phyloP scores from a whole-genome alignment of 331 rosid species.

The Cydonia oblonga region DNA sequence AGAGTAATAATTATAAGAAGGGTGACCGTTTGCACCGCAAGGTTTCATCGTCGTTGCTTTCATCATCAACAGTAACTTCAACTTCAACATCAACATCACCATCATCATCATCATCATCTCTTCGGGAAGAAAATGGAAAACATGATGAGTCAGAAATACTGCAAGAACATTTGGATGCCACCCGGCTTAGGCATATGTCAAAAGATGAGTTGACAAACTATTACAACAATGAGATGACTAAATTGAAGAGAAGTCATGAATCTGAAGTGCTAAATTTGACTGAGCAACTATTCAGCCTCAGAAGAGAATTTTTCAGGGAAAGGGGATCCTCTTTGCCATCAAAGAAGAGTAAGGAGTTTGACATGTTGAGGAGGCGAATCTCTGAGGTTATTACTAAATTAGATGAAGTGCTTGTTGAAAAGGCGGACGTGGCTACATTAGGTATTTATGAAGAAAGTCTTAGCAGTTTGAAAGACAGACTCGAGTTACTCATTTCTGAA shows the following conservation, averaged over 20 bases:
- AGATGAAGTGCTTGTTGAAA: constrained; percentile 47
- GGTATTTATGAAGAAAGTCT: constrained; percentile 36
- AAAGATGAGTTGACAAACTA: constrained; percentile 38
- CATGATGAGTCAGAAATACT: constrained; percentile 28
- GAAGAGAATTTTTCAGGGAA: constrained; percentile 43
- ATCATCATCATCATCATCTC: constrained; percentile 12
- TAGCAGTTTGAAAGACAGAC: constrained; percentile 43
- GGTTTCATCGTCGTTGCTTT: neutral
- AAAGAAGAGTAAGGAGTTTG: constrained; percentile 73
- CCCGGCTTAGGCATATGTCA: constrained; percentile 29
- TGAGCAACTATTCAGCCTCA: constrained; percentile 50
- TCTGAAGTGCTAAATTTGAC: constrained; percentile 50
- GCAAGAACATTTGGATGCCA: constrained; percentile 39
- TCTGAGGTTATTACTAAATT: constrained; percentile 49
- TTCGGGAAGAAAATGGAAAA: constrained; percentile 57
- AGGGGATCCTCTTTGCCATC: constrained; percentile 33
- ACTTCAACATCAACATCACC: neutral
- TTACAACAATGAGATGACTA: constrained; percentile 24
- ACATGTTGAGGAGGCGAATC: constrained; percentile 54
- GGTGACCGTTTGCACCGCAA: constrained; percentile 38
- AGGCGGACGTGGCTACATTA: constrained; percentile 31
- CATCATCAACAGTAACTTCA: neutral
- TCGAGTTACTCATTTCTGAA: constrained; percentile 44
- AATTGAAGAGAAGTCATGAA: constrained; percentile 76
- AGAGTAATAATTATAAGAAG: constrained; percentile 32